Base-by-base conservation (phyloP, 441 rosid species). In the Brassica hybrid region DNA sequence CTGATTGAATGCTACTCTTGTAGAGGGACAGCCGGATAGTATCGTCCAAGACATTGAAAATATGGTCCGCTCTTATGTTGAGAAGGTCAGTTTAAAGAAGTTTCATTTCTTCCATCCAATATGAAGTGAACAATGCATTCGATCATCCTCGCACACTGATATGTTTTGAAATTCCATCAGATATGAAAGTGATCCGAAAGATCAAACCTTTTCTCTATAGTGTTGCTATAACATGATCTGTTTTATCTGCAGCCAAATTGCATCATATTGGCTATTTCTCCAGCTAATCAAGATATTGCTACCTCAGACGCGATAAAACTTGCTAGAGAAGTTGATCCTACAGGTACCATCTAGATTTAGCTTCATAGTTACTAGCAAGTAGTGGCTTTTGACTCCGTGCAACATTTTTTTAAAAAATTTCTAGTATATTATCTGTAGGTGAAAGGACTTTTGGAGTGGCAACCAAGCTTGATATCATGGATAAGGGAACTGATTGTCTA, bases 271-370 rank as follows among this genome's bases (percentile, higher is more conserved):
- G 99, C 99, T 54, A 94, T 96, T 67, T 91, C 99, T 82, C 99
- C 99, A 60, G 99, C 99, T 10, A 96, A 96, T 90, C 99, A 96
- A 90, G 99, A 96, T 83, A 96, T 96, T 85, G 99, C 99, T 56
- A 96, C 99, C 65, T 94, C 99, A 54, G 99, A 96, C 77, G 99
- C 99, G 62, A 96, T 96, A 76, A 96, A 96, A 83, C 97, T 96
- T 43, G 98, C 99, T 65, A 91, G 97, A 86, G 99, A 96, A 88
- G 99, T 96, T 69, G 99, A 96, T 88, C 98, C 99, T 73, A 56
- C 98, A 78, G 99, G 99, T 96, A 81, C 65, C 0, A 48, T 54
- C 41, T 63, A 61, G 61, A 62, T 65, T 30, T 23, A 43, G 36
- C 17, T 57, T 64, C 72, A 12, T 69, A 63, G 6, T 38, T 3